A percentile compares a stretch with the other conserved stretches of the same genome.
phyloP scores from a whole-genome alignment of 2,329 filamentous ascomycete species.

The Neurospora crassa region DNA sequence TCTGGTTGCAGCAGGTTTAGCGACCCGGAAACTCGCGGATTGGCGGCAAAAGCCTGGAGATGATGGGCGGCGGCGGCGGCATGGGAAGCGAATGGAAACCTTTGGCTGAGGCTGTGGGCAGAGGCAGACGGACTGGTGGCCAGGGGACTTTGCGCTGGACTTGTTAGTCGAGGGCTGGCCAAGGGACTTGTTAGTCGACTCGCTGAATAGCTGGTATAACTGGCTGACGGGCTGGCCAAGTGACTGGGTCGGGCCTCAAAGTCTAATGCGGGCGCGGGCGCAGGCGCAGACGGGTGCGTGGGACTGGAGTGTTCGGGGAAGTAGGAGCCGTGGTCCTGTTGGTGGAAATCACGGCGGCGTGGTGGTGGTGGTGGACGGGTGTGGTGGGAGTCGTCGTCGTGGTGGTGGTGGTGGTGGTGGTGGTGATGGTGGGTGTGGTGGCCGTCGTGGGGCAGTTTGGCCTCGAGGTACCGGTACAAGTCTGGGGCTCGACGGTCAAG shows the following conservation, averaged over 20 bases:
- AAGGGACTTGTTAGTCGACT: background rate
- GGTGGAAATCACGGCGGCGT: background rate
- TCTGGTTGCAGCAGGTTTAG: background rate
- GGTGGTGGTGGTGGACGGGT: background rate
- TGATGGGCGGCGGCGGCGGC: slow-evolving; percentile 24
- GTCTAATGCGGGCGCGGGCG: background rate
- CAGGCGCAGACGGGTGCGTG: background rate
- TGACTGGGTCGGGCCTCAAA: slow-evolving; percentile 8
- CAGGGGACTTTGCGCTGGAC: no score
- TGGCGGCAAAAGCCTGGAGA: slow-evolving; percentile 26
- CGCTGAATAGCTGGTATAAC: background rate
- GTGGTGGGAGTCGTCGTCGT: background rate
- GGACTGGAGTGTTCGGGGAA: background rate
- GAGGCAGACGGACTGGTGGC: background rate
- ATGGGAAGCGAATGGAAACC: slow-evolving; percentile 25
- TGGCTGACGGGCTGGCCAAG: background rate
- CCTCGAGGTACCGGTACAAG: background rate
- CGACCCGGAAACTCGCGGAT: slow-evolving; percentile 5
- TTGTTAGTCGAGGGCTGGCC: background rate
- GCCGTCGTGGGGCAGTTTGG: background rate
- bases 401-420: background rate
- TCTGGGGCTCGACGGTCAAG: background rate
- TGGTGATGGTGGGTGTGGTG: background rate
- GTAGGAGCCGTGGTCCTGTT: background rate
- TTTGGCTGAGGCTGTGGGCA: slow-evolving; percentile 1